Base-by-base conservation (phyloP, 768 basidiomycete genomes). In the Phlebiopsis gigantea region DNA sequence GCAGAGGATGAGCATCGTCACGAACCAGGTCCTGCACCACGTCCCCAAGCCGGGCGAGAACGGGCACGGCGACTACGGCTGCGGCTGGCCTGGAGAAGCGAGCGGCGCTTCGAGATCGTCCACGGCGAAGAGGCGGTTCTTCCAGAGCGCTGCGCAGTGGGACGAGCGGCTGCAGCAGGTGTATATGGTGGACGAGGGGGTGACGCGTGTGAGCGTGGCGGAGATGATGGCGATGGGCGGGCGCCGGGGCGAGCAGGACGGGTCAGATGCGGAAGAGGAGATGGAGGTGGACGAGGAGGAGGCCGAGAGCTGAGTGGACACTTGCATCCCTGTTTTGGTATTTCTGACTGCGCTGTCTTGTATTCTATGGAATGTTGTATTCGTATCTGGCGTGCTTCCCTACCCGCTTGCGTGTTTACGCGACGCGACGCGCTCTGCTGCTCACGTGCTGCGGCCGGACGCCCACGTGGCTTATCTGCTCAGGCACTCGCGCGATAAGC, bases 1-100 rank as follows among this genome's bases (percentile, higher is more conserved):
- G 62, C 81, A 81, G 60, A 80, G 83, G 55, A 88, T 90, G 84
- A 88, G 85, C 61, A 74, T 88, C 46, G 52, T 85, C 48, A 86
- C 84, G 17, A 81, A 81, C 57, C 77, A 80, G 54, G 83, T 79
- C 59, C 73, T 79, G 56, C 44, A 21, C 24, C 80, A 85, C 43
- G 71, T 78, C 0, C 79, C 80, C 0, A 55, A 63, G 5, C 72
- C 78, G 10, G 80, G 77, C 53, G 69, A 75, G 34, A 74, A 73
- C 49, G 63, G 62, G 19, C 75, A 70, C 56, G 72, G 71, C 28
- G 74, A 78, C 57, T 76, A 72, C 46, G 75, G 72, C 51, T 62
- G 54, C 25, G 60, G 62, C 12, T 54, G 53, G 26, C 60, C 25
- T 21, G 56, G 59, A 31, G 58, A 53, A 2, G 30, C 53, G 4